Base-by-base conservation (phyloP, 2,329 filamentous ascomycete species). In the Coniochaeta ligniaria region DNA sequence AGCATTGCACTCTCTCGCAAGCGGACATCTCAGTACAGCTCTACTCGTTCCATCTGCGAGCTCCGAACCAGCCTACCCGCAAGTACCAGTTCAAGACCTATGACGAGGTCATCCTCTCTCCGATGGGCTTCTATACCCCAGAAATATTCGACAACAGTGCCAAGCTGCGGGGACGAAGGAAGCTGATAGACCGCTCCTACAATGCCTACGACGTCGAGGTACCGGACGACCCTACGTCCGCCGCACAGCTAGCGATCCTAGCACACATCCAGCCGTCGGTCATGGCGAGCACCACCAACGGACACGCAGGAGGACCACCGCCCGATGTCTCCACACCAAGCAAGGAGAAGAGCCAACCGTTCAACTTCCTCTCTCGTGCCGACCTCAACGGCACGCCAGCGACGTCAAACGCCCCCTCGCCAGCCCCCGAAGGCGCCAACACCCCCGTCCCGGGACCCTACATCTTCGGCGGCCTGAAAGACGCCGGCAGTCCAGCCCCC, bases 51-150 rank as follows among this genome's bases (percentile, higher is more conserved):
- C 92, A 98, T 73, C 83, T 99, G 17, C 89, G 95, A 31, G 90
- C 91, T 11, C 89, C 91, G 1, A 92, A 92, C 59, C 88, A 96
- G 71, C 89, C 95, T 58, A 99, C 95, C 1, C 84, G 88, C 64
- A 97, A 96, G 74, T 98, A 96, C 74, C 85, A 87, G 45, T 98
- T 97, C 81, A 98, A 98, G 79, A 93, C 91, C 0, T 99, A 98
- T 70, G 95, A 99, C 67, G 95, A 98, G 73, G 90, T 96, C 24
- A 91, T 96, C 67, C 81, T 99, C n/a, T 90, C 95, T 0, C 90
- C 93, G 1, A 92, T 96, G 88, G 93, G 92, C n/a, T 90, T 93
- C 68, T 97, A 96, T 73, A 90, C 94, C 62, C 94, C 95, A 0
- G 79, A 84, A 2, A 89, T 97, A 60, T 96, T 98, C 66, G 91